Percentiles rank a stretch among this genome's conserved stretches.
phyloP scores from a whole-genome alignment of 495 filamentous ascomycete species.

The Neurospora sp. region DNA sequence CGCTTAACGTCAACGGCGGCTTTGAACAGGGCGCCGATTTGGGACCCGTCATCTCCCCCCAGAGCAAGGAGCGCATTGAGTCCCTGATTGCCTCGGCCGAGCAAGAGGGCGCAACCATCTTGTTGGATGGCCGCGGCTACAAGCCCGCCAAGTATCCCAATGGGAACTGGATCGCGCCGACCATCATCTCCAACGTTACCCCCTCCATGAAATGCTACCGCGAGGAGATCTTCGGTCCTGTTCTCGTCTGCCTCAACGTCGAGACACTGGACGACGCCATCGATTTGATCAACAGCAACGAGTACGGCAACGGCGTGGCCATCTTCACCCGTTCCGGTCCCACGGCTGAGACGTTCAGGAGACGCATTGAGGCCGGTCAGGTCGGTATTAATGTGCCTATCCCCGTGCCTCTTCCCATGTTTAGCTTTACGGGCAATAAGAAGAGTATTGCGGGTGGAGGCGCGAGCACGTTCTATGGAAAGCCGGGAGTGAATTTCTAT shows the following conservation, averaged over 20 bases:
- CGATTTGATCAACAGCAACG: constrained; percentile 53
- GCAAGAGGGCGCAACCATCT: constrained; percentile 84
- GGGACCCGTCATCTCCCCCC: constrained; percentile 91
- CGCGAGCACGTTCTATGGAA: constrained; percentile 90
- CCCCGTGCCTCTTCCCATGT: constrained; percentile 85
- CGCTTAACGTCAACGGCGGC: constrained; percentile 82
- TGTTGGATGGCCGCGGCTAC: constrained; percentile 85
- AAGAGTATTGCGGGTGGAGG: constrained; percentile 88
- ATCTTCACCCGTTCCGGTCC: constrained; percentile 54
- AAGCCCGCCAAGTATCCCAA: constrained; percentile 89
- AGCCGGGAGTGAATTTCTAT: constrained; percentile 85
- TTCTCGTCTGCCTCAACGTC: constrained; percentile 76
- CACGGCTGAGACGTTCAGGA: constrained; percentile 50
- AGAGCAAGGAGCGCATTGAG: constrained; percentile 86
- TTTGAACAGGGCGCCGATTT: constrained; percentile 93
- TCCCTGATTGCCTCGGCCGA: constrained; percentile 79
- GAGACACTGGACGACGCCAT: constrained; percentile 73
- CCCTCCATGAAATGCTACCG: constrained; percentile 88
- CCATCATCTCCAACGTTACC: constrained; percentile 89
- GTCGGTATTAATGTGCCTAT: constrained; percentile 80
- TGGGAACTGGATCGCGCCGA: constrained; percentile 92
- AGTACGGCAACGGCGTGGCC: constrained; percentile 57
- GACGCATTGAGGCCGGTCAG: constrained; percentile 64
- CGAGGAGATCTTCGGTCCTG: constrained; percentile 96
- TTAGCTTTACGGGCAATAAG: constrained; percentile 98